A percentile compares a stretch with the other conserved stretches of the same genome.
phyloP scores from a whole-genome alignment of 345 rosid species.

The Eucalyptus brandiana region DNA sequence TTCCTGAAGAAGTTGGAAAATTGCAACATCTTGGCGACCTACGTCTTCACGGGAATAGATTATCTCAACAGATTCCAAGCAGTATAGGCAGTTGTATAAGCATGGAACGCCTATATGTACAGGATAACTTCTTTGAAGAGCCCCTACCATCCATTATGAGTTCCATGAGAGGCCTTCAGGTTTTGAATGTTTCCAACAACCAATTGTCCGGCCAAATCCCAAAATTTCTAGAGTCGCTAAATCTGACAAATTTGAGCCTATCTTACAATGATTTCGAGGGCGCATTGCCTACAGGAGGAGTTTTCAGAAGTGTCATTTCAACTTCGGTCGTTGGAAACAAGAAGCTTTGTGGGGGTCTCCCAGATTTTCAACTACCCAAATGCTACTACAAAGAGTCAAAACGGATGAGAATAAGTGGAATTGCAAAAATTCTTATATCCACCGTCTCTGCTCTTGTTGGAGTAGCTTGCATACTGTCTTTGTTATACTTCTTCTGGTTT shows the following conservation, averaged over 20 bases:
- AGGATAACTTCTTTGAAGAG: background rate
- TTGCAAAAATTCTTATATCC: no score
- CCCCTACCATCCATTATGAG: background rate
- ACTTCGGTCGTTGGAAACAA: background rate
- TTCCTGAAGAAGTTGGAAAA: background rate
- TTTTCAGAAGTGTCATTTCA: background rate
- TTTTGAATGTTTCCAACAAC: background rate
- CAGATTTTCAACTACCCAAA: background rate
- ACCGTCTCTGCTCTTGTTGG: background rate
- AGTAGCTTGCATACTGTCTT: background rate
- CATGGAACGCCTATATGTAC: background rate
- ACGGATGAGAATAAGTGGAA: background rate
- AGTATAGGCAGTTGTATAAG: fast-evolving
- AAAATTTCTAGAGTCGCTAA: fast-evolving
- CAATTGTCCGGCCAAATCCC: background rate
- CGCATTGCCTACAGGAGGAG: background rate
- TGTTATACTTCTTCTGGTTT: background rate
- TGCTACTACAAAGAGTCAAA: background rate
- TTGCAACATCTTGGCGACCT: background rate
- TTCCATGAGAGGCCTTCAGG: background rate
- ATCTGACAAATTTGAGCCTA: background rate
- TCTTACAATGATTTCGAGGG: background rate
- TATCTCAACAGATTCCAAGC: background rate
- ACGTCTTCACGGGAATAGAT: fast-evolving
- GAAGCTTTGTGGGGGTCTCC: background rate